phyloP scores from a whole-genome alignment of 345 rosid genomes.

The Citrus trifoliata region DNA sequence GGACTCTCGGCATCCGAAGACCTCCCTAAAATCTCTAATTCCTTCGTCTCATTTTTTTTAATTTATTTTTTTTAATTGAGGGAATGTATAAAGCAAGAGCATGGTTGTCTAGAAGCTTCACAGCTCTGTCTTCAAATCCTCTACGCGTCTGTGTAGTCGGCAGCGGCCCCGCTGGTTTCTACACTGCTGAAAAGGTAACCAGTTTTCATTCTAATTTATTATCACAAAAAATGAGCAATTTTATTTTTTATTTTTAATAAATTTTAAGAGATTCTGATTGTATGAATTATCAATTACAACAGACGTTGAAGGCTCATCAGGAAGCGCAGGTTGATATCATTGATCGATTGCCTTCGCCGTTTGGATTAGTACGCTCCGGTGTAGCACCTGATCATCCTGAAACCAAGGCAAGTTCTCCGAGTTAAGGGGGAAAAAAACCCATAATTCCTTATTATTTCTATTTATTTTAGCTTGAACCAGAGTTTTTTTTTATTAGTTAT shows the following conservation, averaged over 20 bases:
- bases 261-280: neutral
- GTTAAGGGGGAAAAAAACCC: accelerated
- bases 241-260: neutral
- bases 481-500: neutral
- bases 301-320: constrained; percentile 74
- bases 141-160: constrained; percentile 83
- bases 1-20: neutral
- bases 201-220: neutral
- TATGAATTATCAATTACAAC: neutral
- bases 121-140: constrained; percentile 46
- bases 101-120: constrained; percentile 41
- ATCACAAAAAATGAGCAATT: no score
- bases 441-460: no score
- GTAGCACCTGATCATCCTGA: constrained; percentile 98
- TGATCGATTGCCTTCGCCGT: constrained; percentile 90
- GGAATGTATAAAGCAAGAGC: constrained; percentile 26
- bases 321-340: constrained; percentile 66
- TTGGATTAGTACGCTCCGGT: constrained; percentile 90
- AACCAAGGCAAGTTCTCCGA: constrained; percentile 55
- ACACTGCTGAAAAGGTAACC: constrained; percentile 78
- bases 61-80: no score
- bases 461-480: neutral
- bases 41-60: no score
- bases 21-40: neutral
- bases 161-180: constrained; percentile 90